Evolutionary conservation across 1,284 basidiomycete genomes (phyloP), one percentile per base, ranked within the genome.

Genomic region (Ustilago cynodontis): DNA sequence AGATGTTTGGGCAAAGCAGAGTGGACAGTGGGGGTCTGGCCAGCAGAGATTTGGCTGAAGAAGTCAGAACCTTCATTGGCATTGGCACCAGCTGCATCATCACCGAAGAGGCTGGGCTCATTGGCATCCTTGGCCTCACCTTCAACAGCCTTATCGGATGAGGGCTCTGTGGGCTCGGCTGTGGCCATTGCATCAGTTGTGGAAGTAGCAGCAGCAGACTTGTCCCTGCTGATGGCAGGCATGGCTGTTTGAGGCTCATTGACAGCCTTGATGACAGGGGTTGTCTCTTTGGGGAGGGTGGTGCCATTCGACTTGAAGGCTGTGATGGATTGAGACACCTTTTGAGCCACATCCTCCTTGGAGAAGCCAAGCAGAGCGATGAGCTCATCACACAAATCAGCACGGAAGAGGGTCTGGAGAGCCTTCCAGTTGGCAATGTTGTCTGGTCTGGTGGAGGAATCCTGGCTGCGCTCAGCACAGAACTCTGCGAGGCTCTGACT

Each of bases 311-410:
- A 43, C 65, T 68, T 65, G 73, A 95, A 89, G 74, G 90, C 91
- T 55, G 92, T 90, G 56, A 96, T 90, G 3, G 94, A 94, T 74
- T 93, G 91, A 18, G 91, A 90, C 14, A 98, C 93, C 72, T 92
- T 92, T 2, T 88, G 87, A 2, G 91, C 91, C 16, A 97, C 90
- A 77, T 96, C 93, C 28, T 90, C 90, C 87, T 96, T 96, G 11
- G 93, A 95, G 86, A 97, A 98, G 0, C 96, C 96, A 24, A 99
- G 90, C 1, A 98, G 88, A 1, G 92, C 92, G 52, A 99, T 92
- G 13, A 99, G 89, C 86, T 98, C 94, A 37, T 96, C 93, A 65
- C 93, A 89, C 16, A 93, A 94, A 86, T 95, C 90, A 0, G 94
- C 91, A 75, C 91, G 91, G 90, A 98, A 98, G 33, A 99, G 88